These are phyloP conservation scores for Arthrobotrys entomopaga DNA, from an alignment of 2,329 filamentous ascomycete species.

Conservation along the genomic window DNA sequence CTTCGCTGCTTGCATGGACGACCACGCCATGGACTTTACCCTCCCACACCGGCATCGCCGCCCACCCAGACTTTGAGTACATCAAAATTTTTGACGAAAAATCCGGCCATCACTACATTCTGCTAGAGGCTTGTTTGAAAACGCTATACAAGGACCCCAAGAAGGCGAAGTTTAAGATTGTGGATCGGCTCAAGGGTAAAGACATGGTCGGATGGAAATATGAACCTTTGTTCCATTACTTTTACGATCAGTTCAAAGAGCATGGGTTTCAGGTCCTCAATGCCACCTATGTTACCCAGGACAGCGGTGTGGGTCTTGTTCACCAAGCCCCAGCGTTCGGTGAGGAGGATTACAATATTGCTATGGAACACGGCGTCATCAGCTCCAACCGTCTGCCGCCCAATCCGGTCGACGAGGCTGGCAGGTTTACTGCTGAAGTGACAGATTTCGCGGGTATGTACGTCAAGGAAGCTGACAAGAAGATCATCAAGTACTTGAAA, in stretches of 20 bases:
- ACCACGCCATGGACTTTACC: constrained; percentile 89
- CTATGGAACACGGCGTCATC: constrained; percentile 79
- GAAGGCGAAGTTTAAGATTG: constrained; percentile 88
- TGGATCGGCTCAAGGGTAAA: constrained; percentile 81
- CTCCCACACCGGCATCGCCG: constrained; percentile 80
- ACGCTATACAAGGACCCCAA: constrained; percentile 94
- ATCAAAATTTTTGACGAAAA: constrained; percentile 85
- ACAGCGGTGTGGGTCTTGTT: constrained; percentile 91
- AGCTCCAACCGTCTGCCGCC: constrained; percentile 80
- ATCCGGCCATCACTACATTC: constrained; percentile 83
- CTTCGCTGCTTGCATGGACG: constrained; percentile 84
- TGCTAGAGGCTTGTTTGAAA: constrained; percentile 81
- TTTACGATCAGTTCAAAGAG: constrained; percentile 88
- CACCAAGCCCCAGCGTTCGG: constrained; percentile 94
- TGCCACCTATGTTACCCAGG: constrained; percentile 85
- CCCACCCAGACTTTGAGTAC: constrained; percentile 85
- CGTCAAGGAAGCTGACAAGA: constrained; percentile 91
- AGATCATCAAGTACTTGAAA: constrained; percentile 90
- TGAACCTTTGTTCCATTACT: constrained; percentile 87
- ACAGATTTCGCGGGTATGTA: constrained; percentile 85
- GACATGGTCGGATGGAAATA: constrained; percentile 91
- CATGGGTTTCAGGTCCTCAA: constrained; percentile 82
- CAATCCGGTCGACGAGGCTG: constrained; percentile 87
- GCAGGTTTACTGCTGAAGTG: constrained; percentile 80
- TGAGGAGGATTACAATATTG: constrained; percentile 93